These are phyloP conservation scores for Metschnikowia matae DNA, from an alignment of 805 yeast species.

Conservation along the genomic window DNA sequence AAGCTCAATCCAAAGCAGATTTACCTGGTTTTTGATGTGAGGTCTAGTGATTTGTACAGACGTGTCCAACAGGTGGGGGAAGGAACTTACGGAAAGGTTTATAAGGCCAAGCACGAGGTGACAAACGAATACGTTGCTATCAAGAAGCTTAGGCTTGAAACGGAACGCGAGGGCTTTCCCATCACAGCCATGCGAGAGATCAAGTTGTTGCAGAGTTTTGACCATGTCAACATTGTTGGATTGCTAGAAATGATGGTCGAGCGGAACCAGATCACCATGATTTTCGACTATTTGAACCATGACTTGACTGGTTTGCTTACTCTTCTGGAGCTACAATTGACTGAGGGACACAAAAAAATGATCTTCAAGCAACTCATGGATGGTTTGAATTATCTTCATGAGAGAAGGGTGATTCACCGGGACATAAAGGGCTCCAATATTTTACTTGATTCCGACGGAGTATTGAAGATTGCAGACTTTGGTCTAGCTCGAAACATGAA, in stretches of 20 bases:
- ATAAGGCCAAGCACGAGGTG: conserved; percentile 70
- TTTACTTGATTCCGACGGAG: conserved; percentile 57
- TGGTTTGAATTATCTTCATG: conserved; percentile 68
- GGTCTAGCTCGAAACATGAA: conserved; percentile 79
- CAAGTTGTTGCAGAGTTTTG: conserved; percentile 73
- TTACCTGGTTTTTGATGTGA: conserved; percentile 27
- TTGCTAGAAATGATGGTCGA: conserved; percentile 89
- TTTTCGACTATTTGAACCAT: conserved; percentile 89
- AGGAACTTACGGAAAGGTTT: conserved; percentile 96
- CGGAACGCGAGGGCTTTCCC: conserved; percentile 93
- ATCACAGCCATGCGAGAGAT: conserved; percentile 93
- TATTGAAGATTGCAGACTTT: conserved; percentile 72
- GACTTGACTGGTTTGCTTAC: conserved; percentile 85
- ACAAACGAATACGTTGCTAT: conserved; percentile 79
- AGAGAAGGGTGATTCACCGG: conserved; percentile 66
- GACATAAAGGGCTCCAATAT: conserved; percentile 83
- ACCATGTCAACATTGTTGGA: conserved; percentile 79
- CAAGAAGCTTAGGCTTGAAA: conserved; percentile 76
- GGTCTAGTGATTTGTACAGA: conserved; percentile 48
- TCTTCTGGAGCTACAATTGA: conserved; percentile 62
- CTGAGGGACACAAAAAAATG: conserved; percentile 62
- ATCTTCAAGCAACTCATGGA: conserved; percentile 61
- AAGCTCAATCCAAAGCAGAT: conserved; percentile 28
- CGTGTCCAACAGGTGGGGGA: conserved; percentile 92
- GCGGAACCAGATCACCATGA: conserved; percentile 71